Evolutionary conservation across 306 rosid genomes (phyloP), one percentile per base, ranked within the genome.

Genomic region (Trichosanthes truncata): DNA sequence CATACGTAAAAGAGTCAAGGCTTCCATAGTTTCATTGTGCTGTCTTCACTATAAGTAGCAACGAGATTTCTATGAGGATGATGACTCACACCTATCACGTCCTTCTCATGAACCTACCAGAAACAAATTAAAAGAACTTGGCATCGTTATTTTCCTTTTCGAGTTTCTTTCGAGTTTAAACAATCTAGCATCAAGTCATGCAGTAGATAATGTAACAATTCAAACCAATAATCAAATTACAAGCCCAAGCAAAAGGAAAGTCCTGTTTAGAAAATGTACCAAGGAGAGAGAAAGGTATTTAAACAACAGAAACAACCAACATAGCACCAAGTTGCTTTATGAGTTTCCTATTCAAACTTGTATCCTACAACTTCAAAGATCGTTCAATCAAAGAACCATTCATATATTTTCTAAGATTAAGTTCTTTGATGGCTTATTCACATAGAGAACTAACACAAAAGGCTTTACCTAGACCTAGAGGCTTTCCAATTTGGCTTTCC

Each of bases 11-110:
- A 81, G 61, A 78, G 67, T 91, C 86, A 93, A 80, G 99, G 97
- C 86, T 91, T 96, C 99, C 99, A 96, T 85, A 93, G 80, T 87
- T 88, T 93, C 99, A 96, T 87, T 4, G 98, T 96, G 87, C 92
- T 79, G 86, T 96, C 98, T 73, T 91, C 97, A 84, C 97, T 71
- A 3, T 83, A 96, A 40, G 99, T 96, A 20, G 96, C 97, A 35
- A 96, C 90, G 38, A 96, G 94, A 88, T 96, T 96, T 88, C 99
- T 88, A 83, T 96, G 99, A 29, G 99, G 99, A 84, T 96, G 98
- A 81, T 96, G 99, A 59, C 92, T 87, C 21, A 96, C 91, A 9
- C 99, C 97, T 18, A 93, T 93, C 63, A 93, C 95, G 76, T 91
- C 98, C 85, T 96, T 93, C 78, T 96, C 99, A 87, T 93, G 99